Evolutionary conservation across 371 early-diverging fungal genomes (phyloP).

Genomic region (Mortierella sp.): DNA sequence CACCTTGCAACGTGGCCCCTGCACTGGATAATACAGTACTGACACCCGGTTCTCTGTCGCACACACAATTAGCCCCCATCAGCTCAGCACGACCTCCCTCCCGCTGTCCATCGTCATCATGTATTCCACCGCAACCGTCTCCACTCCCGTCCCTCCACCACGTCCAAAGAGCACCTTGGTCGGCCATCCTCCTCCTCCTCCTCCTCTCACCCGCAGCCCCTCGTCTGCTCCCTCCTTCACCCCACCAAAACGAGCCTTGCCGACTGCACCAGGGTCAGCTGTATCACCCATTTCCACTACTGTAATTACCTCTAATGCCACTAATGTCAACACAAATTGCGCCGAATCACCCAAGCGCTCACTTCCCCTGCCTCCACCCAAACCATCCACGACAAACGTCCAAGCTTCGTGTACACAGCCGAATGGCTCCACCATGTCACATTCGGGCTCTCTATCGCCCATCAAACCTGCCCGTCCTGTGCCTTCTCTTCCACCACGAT

Average conservation of each 20-base stretch:
- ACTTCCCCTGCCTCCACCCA: conserved; percentile 17
- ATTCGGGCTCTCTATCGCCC: conserved; percentile 1
- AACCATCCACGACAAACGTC: conserved; percentile 1
- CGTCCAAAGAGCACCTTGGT: conserved; percentile 35
- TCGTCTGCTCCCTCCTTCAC: not conserved
- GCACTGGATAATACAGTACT: no score
- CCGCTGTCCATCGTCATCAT: not conserved
- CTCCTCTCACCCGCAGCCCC: not conserved
- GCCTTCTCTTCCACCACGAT: not conserved
- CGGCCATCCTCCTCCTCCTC: conserved; percentile 26
- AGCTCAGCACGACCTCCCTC: no score
- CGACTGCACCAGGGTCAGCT: not conserved
- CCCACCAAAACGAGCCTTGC: conserved; percentile 18
- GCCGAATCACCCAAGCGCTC: conserved; percentile 14
- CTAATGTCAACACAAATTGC: no score
- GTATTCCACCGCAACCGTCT: conserved; percentile 10
- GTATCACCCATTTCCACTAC: not conserved
- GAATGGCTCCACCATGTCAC: not conserved
- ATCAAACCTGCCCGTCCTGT: conserved; percentile 12
- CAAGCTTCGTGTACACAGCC: not conserved
- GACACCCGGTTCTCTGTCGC: no score
- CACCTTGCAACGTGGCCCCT: no score
- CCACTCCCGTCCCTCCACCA: conserved; percentile 17
- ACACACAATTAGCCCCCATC: no score
- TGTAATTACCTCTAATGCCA: no score